Evolutionary conservation across 2,329 filamentous ascomycete genomes (phyloP).

Genomic region (Tympanopsis confertula): DNA sequence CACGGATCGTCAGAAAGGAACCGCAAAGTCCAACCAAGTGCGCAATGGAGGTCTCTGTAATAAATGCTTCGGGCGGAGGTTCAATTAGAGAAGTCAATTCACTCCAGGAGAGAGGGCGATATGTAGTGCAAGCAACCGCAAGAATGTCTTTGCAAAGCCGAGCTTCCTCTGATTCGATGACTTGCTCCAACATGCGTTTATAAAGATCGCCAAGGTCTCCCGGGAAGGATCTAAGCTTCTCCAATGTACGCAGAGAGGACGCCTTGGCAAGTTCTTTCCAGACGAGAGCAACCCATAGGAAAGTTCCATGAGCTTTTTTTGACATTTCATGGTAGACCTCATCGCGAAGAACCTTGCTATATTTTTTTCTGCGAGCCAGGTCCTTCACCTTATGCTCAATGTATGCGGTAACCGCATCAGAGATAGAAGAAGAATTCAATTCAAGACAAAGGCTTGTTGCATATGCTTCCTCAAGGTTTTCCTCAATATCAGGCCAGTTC

Average conservation of each 20-base stretch:
- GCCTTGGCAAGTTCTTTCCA: background rate
- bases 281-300: constrained; percentile 1
- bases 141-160: too few species aligned
- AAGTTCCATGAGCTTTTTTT: background rate
- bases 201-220: constrained; percentile 8
- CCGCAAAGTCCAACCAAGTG: constrained; percentile 11
- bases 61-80: background rate
- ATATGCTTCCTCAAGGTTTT: too few species aligned
- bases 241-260: background rate
- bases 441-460: too few species aligned
- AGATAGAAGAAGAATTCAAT: too few species aligned
- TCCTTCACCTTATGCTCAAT: constrained; percentile 10
- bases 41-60: too few species aligned
- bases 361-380: constrained; percentile 9
- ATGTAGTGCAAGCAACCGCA: too few species aligned
- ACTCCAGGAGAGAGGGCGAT: background rate
- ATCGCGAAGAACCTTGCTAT: constrained; percentile 7
- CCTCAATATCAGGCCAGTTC: constrained; percentile 2
- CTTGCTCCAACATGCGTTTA: constrained; percentile 10
- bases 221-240: constrained; percentile 4
- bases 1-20: constrained; percentile 11
- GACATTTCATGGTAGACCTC: constrained; percentile 9
- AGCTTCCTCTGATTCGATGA: too few species aligned
- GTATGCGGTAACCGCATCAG: constrained; percentile 8
- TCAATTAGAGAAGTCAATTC: background rate